Evolutionary conservation across 768 basidiomycete species (phyloP).

Genomic region (Boletus coccyginus): DNA sequence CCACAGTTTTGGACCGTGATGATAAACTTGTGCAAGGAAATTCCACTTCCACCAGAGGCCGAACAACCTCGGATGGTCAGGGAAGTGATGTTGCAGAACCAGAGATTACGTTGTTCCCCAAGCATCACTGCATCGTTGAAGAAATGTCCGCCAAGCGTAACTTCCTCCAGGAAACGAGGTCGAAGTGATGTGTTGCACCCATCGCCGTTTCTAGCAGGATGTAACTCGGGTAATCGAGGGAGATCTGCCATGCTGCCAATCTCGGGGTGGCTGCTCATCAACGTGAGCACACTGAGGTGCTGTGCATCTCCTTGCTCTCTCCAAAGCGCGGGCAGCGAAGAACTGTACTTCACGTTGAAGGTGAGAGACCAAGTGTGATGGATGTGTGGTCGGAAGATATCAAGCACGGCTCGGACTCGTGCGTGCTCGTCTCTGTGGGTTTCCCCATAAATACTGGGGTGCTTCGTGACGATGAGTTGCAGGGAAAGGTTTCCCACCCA

Average conservation of each 20-base stretch:
- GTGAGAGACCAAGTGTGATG: constrained; percentile 1
- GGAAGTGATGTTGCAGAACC: constrained; percentile 4
- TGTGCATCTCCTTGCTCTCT: constrained; percentile 3
- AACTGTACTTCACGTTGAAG: not conserved
- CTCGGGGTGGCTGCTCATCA: not conserved
- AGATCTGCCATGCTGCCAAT: not conserved
- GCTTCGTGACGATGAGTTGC: constrained; percentile 2
- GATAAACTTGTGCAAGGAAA: constrained; percentile 6
- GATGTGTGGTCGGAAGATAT: not conserved
- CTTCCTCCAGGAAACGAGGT: not conserved
- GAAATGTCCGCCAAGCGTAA: not conserved
- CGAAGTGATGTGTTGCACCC: too few species aligned
- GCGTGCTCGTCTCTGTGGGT: not conserved
- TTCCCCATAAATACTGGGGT: not conserved
- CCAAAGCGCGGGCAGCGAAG: constrained; percentile 3
- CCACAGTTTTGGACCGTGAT: not conserved
- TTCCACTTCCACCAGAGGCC: not conserved
- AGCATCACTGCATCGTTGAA: not conserved
- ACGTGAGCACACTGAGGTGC: not conserved
- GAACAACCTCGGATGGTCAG: not conserved
- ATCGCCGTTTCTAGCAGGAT: not conserved
- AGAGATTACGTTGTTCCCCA: not conserved
- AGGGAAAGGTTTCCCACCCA: not conserved
- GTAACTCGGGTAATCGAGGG: not conserved
- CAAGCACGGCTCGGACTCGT: not conserved